Conservation (phyloP, 768 basidiomycete species). For the Termitomyces heimii region DNA sequence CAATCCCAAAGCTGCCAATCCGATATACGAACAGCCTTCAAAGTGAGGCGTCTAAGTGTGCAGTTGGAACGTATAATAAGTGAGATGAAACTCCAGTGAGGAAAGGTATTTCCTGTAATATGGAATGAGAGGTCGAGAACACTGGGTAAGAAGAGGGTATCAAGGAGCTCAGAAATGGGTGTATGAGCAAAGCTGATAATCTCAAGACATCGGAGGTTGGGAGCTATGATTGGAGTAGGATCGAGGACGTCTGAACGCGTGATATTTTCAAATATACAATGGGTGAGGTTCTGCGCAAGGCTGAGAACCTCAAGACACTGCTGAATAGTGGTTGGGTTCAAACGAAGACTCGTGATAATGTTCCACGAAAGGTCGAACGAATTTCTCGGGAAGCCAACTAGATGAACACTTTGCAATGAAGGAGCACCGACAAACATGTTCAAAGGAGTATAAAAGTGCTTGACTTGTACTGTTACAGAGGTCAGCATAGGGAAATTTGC, state of each 20-base stretch:
- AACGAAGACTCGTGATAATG: conserved; percentile 12
- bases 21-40: conserved; percentile 12
- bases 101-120: conserved; percentile 14
- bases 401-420: conserved; percentile 8
- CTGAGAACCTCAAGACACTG: conserved; percentile 12
- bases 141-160: conserved; percentile 10
- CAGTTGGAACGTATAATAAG: conserved; percentile 13
- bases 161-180: conserved; percentile 16
- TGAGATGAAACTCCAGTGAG: conserved; percentile 16
- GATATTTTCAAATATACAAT: conserved; percentile 15
- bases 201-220: conserved; percentile 10
- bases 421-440: conserved; percentile 11
- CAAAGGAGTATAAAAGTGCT: conserved; percentile 4
- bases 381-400: conserved; percentile 10
- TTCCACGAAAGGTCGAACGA: conserved; percentile 9
- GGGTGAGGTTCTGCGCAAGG: conserved; percentile 8
- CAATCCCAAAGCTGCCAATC: conserved; percentile 15
- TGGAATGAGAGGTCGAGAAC: conserved; percentile 11
- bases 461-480: conserved; percentile 3
- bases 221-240: conserved; percentile 10
- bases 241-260: conserved; percentile 14
- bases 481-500: conserved; percentile 10
- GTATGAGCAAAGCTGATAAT: conserved; percentile 13
- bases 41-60: conserved; percentile 9
- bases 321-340: conserved; percentile 15